Conservation (phyloP, 306 rosid species). For the Castanea sativa region DNA sequence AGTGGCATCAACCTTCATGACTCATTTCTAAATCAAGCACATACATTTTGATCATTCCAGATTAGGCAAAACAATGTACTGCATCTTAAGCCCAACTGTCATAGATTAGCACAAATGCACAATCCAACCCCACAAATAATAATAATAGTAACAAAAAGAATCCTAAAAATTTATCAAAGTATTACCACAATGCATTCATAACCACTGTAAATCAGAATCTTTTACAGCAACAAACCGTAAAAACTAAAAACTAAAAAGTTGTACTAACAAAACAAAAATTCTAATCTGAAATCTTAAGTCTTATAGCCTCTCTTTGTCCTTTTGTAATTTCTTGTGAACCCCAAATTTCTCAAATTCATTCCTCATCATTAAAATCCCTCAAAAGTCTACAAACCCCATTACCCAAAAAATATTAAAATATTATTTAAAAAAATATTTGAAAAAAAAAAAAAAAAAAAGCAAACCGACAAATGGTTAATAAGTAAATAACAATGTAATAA, state of each 20-base stretch:
- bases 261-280: not conserved
- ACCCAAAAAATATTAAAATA: not conserved
- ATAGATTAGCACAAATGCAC: no score
- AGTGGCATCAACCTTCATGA: no score
- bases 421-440: not conserved
- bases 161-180: not conserved
- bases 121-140: no score
- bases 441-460: not conserved
- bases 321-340: slow-evolving; percentile 29
- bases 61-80: no score
- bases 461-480: not conserved
- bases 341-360: slow-evolving; percentile 22
- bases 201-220: slow-evolving; percentile 23
- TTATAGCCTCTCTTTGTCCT: slow-evolving; percentile 7
- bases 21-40: no score
- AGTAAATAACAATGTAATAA: not conserved
- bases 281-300: not conserved
- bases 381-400: not conserved
- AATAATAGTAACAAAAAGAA: no score
- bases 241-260: not conserved
- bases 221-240: slow-evolving; percentile 34
- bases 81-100: no score
- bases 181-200: slow-evolving; percentile 10
- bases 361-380: not conserved
- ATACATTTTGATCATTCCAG: no score